Evolutionary conservation across 2,329 filamentous ascomycete genomes (phyloP), one percentile per base, ranked within the genome.

Genomic region (Claviceps maximensis): DNA sequence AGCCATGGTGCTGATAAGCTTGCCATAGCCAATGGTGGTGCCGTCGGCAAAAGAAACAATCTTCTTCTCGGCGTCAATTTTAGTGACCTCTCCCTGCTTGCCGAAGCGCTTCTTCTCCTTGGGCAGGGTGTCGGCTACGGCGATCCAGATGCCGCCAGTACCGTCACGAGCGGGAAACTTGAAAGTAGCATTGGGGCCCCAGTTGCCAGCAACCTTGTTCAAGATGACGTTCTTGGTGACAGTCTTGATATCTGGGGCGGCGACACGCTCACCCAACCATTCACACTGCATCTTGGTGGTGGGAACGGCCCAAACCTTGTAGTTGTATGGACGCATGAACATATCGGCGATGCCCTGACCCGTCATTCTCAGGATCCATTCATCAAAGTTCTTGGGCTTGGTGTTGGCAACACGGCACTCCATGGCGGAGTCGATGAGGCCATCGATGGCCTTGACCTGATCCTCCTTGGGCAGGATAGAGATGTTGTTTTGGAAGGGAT

Each of bases 401-500:
- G 83, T 88, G 74, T 82, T 91, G 65, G 88, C 77, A 47, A 94
- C 87, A 63, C 90, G 87, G 65, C 82, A 81, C 73, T 91, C 89
- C 59, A 97, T 71, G 55, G 93, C 87, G 57, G 93, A 87, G 69
- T 98, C 91, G 61, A 98, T 96, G 77, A 98, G 83, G 59, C 91
- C 91, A 61, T 97, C 89, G 64, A 98, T 85, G 71, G 88, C 94
- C 67, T 80, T 84, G 60, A 96, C 89, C 75, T 98, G 90, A 65
- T 98, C 93, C 61, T 96, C 89, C 78, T 96, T 95, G 70, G 89
- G 87, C 66, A 98, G 75, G 84, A 96, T 91, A 65, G 93, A 95
- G 69, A 98, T 91, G 79, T 98, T 98, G 83, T 97, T 98, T 78
- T 98, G 93, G 84, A 98, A 96, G 59, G 93, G 93, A 75, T 98